phyloP scores from a whole-genome alignment of 2,329 filamentous ascomycete species.

The Aspergillus ochraceus region DNA sequence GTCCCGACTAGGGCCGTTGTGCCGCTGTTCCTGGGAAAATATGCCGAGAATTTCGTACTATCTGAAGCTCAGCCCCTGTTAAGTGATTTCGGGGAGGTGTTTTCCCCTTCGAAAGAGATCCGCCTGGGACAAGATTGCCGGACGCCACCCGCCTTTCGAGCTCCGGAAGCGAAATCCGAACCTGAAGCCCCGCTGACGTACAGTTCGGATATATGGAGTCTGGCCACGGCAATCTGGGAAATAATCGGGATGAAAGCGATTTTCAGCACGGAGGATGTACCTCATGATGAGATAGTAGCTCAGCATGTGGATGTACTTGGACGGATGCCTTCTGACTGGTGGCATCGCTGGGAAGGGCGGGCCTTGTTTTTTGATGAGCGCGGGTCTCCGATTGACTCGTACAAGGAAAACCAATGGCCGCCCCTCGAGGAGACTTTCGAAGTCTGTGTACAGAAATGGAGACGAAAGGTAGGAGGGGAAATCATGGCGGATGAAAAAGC shows the following conservation, averaged over 20 bases:
- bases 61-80: conserved; percentile 31
- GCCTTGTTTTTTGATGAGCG: conserved; percentile 15
- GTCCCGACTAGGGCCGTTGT: conserved; percentile 27
- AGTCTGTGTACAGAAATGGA: conserved; percentile 12
- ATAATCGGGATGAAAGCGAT: conserved; percentile 27
- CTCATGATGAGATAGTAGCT: conserved; percentile 18
- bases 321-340: conserved; percentile 20
- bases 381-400: conserved; percentile 11
- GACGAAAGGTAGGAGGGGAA: conserved; percentile 13
- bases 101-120: conserved; percentile 18
- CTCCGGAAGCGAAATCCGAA: conserved; percentile 21
- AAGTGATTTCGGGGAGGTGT: conserved; percentile 29
- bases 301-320: conserved; percentile 26
- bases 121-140: conserved; percentile 25
- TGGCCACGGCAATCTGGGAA: conserved; percentile 28
- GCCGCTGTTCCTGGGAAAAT: conserved; percentile 29
- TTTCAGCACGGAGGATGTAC: conserved; percentile 17
- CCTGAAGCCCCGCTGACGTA: conserved; percentile 18
- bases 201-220: conserved; percentile 29
- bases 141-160: conserved; percentile 15
- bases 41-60: conserved; percentile 27
- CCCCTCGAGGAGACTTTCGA: conserved; percentile 12
- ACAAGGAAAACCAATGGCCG: conserved; percentile 10
- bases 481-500: conserved; percentile 22
- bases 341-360: conserved; percentile 17